Percentiles rank a stretch among this genome's conserved stretches.
These are phyloP conservation scores for Dentipellis sp. DNA, from an alignment of 768 basidiomycete species.

Conservation along the genomic window DNA sequence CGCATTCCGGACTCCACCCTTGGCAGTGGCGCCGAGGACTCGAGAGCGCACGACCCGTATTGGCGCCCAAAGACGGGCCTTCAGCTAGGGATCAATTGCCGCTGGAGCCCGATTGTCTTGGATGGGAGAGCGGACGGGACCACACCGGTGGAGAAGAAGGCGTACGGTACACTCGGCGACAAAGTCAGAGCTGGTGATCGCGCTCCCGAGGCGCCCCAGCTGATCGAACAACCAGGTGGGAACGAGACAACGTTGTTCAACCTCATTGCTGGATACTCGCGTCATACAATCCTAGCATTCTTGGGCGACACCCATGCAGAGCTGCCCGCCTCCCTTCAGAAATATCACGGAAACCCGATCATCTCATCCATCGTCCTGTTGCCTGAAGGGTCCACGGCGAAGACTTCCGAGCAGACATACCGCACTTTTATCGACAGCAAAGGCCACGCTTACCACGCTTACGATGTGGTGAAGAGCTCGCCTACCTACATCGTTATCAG, in stretches of 20 bases:
- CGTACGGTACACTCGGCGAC: constrained; percentile 13
- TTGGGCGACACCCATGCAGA: not conserved
- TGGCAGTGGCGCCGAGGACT: constrained; percentile 2
- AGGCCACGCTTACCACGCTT: constrained; percentile 6
- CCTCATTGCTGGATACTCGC: constrained; percentile 15
- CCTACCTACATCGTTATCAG: constrained; percentile 1
- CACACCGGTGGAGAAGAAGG: constrained; percentile 10
- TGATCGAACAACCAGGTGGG: constrained; percentile 11
- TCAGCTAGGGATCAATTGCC: constrained; percentile 45
- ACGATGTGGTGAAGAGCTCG: not conserved
- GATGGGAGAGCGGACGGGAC: constrained; percentile 21
- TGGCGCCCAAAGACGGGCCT: constrained; percentile 16
- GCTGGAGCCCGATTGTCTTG: constrained; percentile 38
- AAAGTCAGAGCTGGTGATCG: constrained; percentile 33
- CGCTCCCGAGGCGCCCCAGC: constrained; percentile 33
- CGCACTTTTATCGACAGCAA: not conserved
- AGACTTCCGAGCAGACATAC: too few relatives aligned
- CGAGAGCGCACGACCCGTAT: not conserved
- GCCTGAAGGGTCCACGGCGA: not conserved
- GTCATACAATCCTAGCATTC: constrained; percentile 26
- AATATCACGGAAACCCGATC: not conserved
- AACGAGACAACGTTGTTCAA: constrained; percentile 18
- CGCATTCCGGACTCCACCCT: constrained; percentile 15
- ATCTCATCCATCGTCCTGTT: not conserved
- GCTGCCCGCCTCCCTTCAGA: not conserved